phyloP scores from a whole-genome alignment of 2,329 filamentous ascomycete species.

The Neoscytalidium dimidiatum region DNA sequence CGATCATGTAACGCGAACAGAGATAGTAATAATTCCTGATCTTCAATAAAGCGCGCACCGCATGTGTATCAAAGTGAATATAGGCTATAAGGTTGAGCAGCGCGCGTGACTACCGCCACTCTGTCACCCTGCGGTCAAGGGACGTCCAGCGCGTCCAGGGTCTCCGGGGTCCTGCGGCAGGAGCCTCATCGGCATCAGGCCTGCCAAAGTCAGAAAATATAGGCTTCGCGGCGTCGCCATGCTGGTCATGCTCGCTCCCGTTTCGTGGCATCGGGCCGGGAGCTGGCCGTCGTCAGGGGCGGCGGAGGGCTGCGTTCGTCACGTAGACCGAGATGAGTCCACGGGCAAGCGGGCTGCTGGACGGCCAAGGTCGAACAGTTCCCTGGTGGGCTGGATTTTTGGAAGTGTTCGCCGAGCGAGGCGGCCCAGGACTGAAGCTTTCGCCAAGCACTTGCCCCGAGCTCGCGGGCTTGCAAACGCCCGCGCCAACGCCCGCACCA shows the following conservation, averaged over 20 bases:
- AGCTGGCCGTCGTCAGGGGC: not conserved
- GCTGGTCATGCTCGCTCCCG: not conserved
- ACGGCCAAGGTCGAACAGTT: not conserved
- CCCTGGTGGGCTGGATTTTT: not conserved
- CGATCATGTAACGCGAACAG: not conserved
- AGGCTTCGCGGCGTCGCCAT: not conserved
- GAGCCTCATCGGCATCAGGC: not conserved
- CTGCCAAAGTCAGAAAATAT: not conserved
- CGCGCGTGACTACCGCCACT: not conserved
- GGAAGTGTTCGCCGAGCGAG: not conserved
- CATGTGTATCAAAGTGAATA: not conserved
- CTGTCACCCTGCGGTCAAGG: not conserved
- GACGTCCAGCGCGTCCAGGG: too few species aligned
- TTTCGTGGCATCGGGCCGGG: not conserved
- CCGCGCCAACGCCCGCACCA: not conserved
- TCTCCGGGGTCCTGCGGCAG: not conserved
- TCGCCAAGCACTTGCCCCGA: constrained; percentile 7
- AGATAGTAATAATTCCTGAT: not conserved
- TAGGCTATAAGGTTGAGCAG: not conserved
- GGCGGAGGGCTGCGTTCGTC: not conserved
- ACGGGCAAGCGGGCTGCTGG: not conserved
- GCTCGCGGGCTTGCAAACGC: not conserved
- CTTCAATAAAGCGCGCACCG: not conserved
- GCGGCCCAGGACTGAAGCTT: constrained; percentile 1
- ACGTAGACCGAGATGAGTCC: not conserved